Conservation (phyloP, 805 yeast species). For the Lachancea dasiensis region DNA sequence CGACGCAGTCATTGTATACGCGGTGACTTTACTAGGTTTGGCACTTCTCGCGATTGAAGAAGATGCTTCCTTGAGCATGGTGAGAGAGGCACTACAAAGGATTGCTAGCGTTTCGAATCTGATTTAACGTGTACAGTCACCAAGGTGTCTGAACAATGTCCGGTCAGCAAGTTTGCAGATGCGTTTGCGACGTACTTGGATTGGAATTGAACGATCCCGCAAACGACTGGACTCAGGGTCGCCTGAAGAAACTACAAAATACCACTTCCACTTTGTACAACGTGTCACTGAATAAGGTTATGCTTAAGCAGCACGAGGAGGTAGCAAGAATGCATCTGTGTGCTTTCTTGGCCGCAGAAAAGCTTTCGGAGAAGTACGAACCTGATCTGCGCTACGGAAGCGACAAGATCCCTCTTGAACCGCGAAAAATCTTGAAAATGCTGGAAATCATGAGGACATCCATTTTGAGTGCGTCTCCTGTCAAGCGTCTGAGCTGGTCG, state of each 20-base stretch:
- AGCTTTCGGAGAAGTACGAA: slow-evolving; percentile 36
- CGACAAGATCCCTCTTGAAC: slow-evolving; percentile 54
- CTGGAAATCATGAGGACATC: slow-evolving; percentile 42
- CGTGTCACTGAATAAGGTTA: slow-evolving; percentile 46
- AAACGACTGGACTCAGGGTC: slow-evolving; percentile 24
- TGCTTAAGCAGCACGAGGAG: slow-evolving; percentile 50
- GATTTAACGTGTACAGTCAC: too few relatives aligned
- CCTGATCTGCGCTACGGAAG: slow-evolving; percentile 44
- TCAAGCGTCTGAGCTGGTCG: slow-evolving; percentile 26
- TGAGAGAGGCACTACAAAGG: too few relatives aligned
- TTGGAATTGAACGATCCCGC: slow-evolving; percentile 13
- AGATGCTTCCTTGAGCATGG: too few relatives aligned
- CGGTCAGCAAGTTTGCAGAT: slow-evolving; percentile 23
- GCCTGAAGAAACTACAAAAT: slow-evolving; percentile 22
- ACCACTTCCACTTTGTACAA: slow-evolving; percentile 38
- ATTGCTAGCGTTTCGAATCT: too few relatives aligned
- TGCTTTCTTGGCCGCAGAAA: slow-evolving; percentile 55
- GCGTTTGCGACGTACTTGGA: slow-evolving; percentile 26
- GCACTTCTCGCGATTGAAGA: too few relatives aligned
- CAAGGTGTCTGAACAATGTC: too few relatives aligned
- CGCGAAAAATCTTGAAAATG: slow-evolving; percentile 36
- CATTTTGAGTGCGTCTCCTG: slow-evolving; percentile 32
- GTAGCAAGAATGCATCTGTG: slow-evolving; percentile 63
- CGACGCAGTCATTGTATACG: too few relatives aligned
- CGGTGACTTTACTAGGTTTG: too few relatives aligned